Conservation (phyloP, 768 basidiomycete genomes). For the Serendipita indica region DNA sequence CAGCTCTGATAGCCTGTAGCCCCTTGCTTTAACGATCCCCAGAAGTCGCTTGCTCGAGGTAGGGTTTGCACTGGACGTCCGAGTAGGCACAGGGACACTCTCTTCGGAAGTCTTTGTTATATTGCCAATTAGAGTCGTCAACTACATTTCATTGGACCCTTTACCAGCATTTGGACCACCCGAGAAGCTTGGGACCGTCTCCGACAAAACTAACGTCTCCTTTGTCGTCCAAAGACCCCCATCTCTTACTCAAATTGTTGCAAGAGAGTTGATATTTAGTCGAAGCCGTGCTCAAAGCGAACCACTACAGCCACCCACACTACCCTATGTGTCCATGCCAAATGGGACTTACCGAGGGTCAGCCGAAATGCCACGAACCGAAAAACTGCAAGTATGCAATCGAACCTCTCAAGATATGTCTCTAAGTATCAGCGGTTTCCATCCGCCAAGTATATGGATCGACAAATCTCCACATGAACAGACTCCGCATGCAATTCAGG, state of each 20-base stretch:
- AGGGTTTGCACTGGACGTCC: constrained; percentile 53
- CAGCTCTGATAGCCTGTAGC: constrained; percentile 25
- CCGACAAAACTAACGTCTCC: too few species aligned
- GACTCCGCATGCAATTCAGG: neutral
- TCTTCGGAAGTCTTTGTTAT: constrained; percentile 51
- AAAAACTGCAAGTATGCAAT: neutral
- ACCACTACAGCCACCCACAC: too few species aligned
- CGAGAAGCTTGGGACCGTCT: neutral
- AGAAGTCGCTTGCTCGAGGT: constrained; percentile 64
- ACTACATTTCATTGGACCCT: constrained; percentile 75
- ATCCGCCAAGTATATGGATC: neutral
- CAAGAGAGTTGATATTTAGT: too few species aligned
- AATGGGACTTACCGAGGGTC: neutral
- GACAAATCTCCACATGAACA: neutral
- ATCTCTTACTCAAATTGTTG: too few species aligned
- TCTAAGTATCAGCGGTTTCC: neutral
- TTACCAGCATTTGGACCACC: constrained; percentile 28
- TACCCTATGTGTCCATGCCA: too few species aligned
- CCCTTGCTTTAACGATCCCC: constrained; percentile 51
- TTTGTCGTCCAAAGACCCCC: too few species aligned
- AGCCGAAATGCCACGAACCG: neutral
- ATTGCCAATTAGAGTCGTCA: constrained; percentile 63
- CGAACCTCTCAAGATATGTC: neutral
- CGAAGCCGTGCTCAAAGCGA: too few species aligned
- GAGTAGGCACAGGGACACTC: constrained; percentile 42